A percentile compares a stretch with the other conserved stretches of the same genome.
Evolutionary conservation across 208 protist genomes (phyloP).

Genomic region (Wallacemonas sp.): DNA sequence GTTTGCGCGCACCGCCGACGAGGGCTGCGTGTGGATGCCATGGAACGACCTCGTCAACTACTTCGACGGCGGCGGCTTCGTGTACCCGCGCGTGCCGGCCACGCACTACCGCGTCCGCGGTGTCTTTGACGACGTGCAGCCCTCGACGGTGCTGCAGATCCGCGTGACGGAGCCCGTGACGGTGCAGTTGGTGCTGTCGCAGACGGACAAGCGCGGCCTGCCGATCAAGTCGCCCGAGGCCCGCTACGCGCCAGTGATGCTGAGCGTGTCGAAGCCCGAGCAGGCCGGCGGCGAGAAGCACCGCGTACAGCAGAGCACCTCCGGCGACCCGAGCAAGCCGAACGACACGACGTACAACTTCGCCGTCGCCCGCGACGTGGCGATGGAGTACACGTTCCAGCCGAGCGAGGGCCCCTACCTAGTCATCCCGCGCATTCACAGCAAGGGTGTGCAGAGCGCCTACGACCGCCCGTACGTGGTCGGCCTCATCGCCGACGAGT

Average conservation of each 20-base stretch:
- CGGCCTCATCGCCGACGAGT: conserved; percentile 32
- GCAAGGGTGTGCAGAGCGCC: conserved; percentile 40
- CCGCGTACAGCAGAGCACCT: conserved; percentile 34
- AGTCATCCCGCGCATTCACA: conserved; percentile 67
- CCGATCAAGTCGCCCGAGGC: conserved; percentile 22
- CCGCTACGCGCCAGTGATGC: conserved; percentile 53
- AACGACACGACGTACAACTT: conserved; percentile 50
- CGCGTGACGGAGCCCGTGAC: conserved; percentile 35
- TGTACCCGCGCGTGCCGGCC: conserved; percentile 18
- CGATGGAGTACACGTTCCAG: conserved; percentile 56
- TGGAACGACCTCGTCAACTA: conserved; percentile 49
- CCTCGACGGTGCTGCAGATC: conserved; percentile 61
- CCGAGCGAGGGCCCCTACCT: conserved; percentile 49
- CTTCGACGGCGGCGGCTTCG: conserved; percentile 73
- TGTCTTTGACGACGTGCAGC: conserved; percentile 38
- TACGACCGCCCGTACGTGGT: conserved; percentile 52
- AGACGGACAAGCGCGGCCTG: conserved; percentile 72
- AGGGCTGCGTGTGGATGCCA: conserved; percentile 51
- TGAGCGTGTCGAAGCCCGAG: conserved; percentile 35
- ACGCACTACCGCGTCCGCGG: conserved; percentile 66
- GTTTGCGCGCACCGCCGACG: conserved; percentile 23
- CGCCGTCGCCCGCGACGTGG: conserved; percentile 54
- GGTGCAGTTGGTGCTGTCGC: conserved; percentile 55
- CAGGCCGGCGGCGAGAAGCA: neutral
- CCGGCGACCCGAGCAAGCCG: conserved; percentile 34